Percentiles rank a stretch among this genome's conserved stretches.
These are phyloP conservation scores for Capsella rubella DNA, from an alignment of 441 rosid species.

Conservation along the genomic window DNA sequence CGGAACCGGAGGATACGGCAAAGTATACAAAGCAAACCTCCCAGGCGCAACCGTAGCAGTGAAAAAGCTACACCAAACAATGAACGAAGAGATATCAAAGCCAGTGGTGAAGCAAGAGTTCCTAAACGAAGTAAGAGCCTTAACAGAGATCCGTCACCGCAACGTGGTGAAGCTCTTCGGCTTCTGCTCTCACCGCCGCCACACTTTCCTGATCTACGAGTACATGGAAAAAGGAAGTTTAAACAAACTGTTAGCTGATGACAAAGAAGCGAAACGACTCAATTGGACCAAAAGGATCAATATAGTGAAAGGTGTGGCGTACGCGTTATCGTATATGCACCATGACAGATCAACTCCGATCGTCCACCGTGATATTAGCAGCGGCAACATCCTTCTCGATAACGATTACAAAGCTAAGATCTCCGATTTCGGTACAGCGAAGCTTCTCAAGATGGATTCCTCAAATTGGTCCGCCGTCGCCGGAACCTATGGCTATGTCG, in stretches of 20 bases:
- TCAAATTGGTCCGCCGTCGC: constrained; percentile 45
- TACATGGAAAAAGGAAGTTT: constrained; percentile 48
- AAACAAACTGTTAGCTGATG: constrained; percentile 27
- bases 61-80: constrained; percentile 30
- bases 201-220: constrained; percentile 44
- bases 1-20: constrained; percentile 28
- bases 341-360: constrained; percentile 39
- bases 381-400: constrained; percentile 44
- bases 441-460: constrained; percentile 27
- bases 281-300: constrained; percentile 43
- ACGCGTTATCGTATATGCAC: constrained; percentile 47
- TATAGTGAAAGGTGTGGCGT: constrained; percentile 42
- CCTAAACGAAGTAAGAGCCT: constrained; percentile 36
- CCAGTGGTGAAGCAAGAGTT: constrained; percentile 20
- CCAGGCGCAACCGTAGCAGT: constrained; percentile 34
- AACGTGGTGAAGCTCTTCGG: constrained; percentile 51
- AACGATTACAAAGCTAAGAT: constrained; percentile 38
- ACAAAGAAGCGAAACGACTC: constrained; percentile 23
- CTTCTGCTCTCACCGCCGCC: constrained; percentile 35
- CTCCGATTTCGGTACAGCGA: constrained; percentile 1
- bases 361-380: constrained; percentile 47
- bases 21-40: constrained; percentile 41
- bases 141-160: constrained; percentile 46
- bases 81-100: background rate
- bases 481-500: constrained; percentile 49